Conservation (phyloP, 805 yeast genomes). For the Schizosaccharomyces octosporus region DNA sequence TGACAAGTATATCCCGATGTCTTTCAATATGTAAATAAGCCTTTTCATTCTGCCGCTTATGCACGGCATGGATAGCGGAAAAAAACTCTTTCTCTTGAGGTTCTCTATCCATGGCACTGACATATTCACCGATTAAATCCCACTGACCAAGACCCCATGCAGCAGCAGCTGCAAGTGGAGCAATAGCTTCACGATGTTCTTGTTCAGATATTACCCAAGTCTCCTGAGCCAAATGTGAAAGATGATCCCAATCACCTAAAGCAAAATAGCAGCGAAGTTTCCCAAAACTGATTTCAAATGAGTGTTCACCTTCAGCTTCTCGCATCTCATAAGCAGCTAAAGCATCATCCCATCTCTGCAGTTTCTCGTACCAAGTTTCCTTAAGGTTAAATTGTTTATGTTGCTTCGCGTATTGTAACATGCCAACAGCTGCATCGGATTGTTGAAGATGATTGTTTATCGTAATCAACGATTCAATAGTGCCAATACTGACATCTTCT, state of each 20-base stretch:
- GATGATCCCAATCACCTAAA: conserved; percentile 87
- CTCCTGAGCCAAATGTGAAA: conserved; percentile 59
- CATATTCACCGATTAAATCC: conserved; percentile 85
- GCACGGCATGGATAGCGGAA: conserved; percentile 67
- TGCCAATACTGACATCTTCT: conserved; percentile 25
- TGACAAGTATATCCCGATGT: conserved; percentile 72
- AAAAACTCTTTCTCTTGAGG: conserved; percentile 89
- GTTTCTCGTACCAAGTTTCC: conserved; percentile 92
- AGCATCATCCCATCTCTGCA: conserved; percentile 97
- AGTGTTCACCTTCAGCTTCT: conserved; percentile 26
- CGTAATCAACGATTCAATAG: conserved; percentile 74
- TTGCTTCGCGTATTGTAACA: conserved; percentile 73
- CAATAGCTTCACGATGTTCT: conserved; percentile 58
- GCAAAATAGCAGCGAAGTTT: conserved; percentile 96
- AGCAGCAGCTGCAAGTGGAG: conserved; percentile 95
- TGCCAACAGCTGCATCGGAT: conserved; percentile 93
- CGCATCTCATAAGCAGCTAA: conserved; percentile 66
- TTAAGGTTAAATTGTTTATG: conserved; percentile 56
- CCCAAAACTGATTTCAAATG: conserved; percentile 82
- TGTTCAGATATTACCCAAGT: conserved; percentile 58
- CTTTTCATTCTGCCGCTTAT: conserved; percentile 59
- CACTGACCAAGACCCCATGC: conserved; percentile 97
- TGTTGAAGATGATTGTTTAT: conserved; percentile 88
- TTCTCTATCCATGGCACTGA: conserved; percentile 66
- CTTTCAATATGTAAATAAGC: conserved; percentile 54